Base-by-base conservation (phyloP, 1,284 basidiomycete species). In the Afroboletus lepidellus region DNA sequence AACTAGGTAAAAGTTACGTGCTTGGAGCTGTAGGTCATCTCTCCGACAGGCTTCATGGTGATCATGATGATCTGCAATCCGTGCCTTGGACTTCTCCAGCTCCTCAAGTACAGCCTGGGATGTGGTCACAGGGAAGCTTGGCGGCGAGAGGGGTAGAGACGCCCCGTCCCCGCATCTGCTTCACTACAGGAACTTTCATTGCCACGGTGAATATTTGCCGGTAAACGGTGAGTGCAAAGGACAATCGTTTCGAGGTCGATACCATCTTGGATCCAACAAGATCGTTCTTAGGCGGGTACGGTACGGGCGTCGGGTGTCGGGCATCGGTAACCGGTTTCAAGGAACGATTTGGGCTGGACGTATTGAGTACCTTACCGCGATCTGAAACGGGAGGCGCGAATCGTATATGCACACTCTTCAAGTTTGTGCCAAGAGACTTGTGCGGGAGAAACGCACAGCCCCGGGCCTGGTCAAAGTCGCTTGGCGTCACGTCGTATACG, bases 371-470 rank as follows among this genome's bases (percentile, higher is more conserved):
- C 24, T 38, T 36, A 34, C 37, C 34, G 30, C 12, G 27, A 29
- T 25, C 54, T 54, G 56, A 27, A 13, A 47, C 41, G 57, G 58
- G 43, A 37, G 13, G 1, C 5, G 32, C 25, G 11, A 13, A 2
- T 5, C 24, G 27, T 23, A 2, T n/a, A 8, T 21, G 27, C 27
- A 27, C n/a, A n/a, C n/a, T n/a, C n/a, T n/a, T n/a, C n/a, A n/a
- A n/a, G n/a, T n/a, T n/a, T n/a, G n/a, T n/a, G n/a, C n/a, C n/a
- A n/a, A n/a, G n/a, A n/a, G n/a, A n/a, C n/a, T n/a, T n/a, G n/a
- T n/a, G n/a, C n/a, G n/a, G n/a, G n/a, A n/a, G n/a, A n/a, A n/a
- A n/a, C n/a, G n/a, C n/a, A n/a, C n/a, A n/a, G n/a, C n/a, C n/a
- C n/a, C n/a, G n/a, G n/a, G n/a, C n/a, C n/a, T n/a, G n/a, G n/a